Base-by-base conservation (phyloP, 306 rosid genomes). In the Benincasa hispida region DNA sequence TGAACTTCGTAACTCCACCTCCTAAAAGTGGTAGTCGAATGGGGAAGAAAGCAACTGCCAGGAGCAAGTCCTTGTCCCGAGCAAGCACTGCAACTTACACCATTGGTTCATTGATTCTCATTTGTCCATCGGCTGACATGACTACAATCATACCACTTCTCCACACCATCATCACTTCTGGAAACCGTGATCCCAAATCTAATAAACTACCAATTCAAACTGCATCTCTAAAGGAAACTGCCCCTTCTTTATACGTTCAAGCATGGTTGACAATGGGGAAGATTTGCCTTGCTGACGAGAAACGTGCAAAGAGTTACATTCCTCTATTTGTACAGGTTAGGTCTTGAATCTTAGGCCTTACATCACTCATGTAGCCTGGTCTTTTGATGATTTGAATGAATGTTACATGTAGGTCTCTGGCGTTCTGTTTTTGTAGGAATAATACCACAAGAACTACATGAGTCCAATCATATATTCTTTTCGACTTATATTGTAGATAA, bases 211-310 rank as follows among this genome's bases (percentile, higher is more conserved):
- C 90, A 0, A 88, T 88, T 55, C 76, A 88, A 69, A 22, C 78
- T 30, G 63, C 73, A 75, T 90, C 90, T 83, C 81, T 87, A 54
- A 87, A 79, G 80, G 84, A 79, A 56, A 85, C 87, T 77, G 85
- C 96, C 50, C 96, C 92, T 73, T 89, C 97, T 75, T 82, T 93
- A 45, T 93, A 87, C 75, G 82, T 88, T 82, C 98, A 90, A 72
- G 96, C 91, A 66, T 93, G 98, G 98, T 70, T 93, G 77, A 79
- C 94, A 83, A 84, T 93, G 90, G 98, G 97, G 76, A 93, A 93
- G 87, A 90, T 93, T 81, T 93, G 97, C 85, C 93, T 93, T 70
- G 91, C 96, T 78, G 96, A 93, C 62, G 97, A 83, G 77, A 91
- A 91, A 76, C 89, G 87, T 81, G 97, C 98, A 34, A 91, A 93